Base-by-base conservation (phyloP, 169 alveolate species). In the Blepharisma undulans region DNA sequence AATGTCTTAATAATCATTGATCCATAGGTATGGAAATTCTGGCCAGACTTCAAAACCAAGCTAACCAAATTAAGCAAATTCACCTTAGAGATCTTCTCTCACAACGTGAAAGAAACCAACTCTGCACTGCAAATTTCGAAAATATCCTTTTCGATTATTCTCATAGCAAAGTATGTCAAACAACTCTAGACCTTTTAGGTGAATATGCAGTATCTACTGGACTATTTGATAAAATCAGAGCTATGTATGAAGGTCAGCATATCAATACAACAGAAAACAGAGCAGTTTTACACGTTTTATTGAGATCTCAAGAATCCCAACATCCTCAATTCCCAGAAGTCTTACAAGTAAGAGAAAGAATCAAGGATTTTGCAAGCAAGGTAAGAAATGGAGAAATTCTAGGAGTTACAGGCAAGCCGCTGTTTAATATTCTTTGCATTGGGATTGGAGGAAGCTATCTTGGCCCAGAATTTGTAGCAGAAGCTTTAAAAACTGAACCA, bases 381-480 rank as follows among this genome's bases (percentile, higher is more conserved):
- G 96, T 98, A 27, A 92, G 99, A 86, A 87, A 94, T 48, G 99
- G 99, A 19, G 95, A 95, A 81, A 87, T 97, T 77, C 93, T 92
- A 78, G 99, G 99, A 34, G 97, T 94, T 59, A 97, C 99, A 33
- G 99, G 99, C 60, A 97, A 98, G 90, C 91, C 96, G 22, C 94
- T 99, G 71, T 96, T 94, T 87, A 98, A 98, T 90, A 94, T 98
- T 77, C 94, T 99, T 12, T 98, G 99, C 72, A 98, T 99, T 88
- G 99, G 99, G 84, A 99, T 99, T 84, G 99, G 99, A 33, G 99
- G 99, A n/a, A 97, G 99, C 32, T 99, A 98, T 96, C 95, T 99
- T 61, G 99, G 99, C 10, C 98, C 99, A 16, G 99, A 97, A 91
- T 98, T 97, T 91, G 98, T 98, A 14, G 96, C 95, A 72, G 99